These are phyloP conservation scores for Ceratocystis lukuohia DNA, from an alignment of 2,329 filamentous ascomycete genomes.

Conservation along the genomic window DNA sequence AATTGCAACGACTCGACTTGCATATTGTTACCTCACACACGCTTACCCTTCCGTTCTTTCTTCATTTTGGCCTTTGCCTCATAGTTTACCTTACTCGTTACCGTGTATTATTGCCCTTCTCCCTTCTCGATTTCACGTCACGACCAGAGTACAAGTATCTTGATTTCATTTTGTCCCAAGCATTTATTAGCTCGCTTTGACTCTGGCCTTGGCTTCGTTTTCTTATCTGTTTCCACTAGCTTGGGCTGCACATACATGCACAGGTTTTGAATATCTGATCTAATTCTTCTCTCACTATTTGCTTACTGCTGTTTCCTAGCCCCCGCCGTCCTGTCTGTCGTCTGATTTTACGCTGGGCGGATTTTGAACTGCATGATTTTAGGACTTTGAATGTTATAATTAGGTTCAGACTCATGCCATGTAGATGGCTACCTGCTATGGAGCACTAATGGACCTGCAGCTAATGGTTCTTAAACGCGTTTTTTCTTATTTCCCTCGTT, in stretches of 20 bases:
- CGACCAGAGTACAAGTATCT: background rate
- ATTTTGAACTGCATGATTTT: background rate
- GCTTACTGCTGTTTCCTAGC: background rate
- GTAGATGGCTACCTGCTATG: background rate
- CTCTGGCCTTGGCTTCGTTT: background rate
- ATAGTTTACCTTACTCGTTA: no score
- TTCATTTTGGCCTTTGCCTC: no score
- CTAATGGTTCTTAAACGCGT: background rate
- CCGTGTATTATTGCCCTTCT: no score
- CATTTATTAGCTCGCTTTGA: background rate
- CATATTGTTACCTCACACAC: conserved; percentile 1
- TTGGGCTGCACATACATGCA: background rate
- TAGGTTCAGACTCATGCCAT: background rate
- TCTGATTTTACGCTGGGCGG: conserved; percentile 4
- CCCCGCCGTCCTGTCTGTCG: conserved; percentile 1
- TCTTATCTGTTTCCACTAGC: background rate
- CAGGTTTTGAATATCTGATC: background rate
- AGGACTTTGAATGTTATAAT: background rate
- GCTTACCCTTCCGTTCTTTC: background rate
- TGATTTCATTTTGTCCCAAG: background rate
- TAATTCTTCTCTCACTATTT: background rate
- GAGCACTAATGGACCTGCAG: no score
- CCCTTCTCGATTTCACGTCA: background rate
- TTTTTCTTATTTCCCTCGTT: background rate
- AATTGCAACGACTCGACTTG: background rate